These are phyloP conservation scores for Ascobolus immersus DNA, from an alignment of 495 filamentous ascomycete genomes.

Conservation along the genomic window DNA sequence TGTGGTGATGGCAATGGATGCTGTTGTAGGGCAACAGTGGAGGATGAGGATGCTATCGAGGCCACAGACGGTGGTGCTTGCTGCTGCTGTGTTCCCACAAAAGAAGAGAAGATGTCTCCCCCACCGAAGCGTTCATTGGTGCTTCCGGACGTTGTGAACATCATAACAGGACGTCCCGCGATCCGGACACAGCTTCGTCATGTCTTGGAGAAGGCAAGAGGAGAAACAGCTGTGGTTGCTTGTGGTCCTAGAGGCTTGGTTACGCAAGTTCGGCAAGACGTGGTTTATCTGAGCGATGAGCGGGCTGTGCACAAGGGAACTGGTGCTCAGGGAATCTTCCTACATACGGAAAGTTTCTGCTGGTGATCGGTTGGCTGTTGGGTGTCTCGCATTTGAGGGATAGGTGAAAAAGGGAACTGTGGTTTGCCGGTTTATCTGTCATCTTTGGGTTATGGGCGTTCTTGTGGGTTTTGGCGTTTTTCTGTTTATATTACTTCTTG, in stretches of 20 bases:
- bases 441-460: too few species aligned
- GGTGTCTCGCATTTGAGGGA: too few species aligned
- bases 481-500: too few species aligned
- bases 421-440: too few species aligned
- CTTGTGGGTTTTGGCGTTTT: too few species aligned
- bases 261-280: conserved; percentile 35
- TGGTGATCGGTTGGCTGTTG: too few species aligned
- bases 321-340: conserved; percentile 45
- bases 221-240: conserved; percentile 62
- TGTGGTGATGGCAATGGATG: conserved; percentile 19
- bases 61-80: conserved; percentile 7
- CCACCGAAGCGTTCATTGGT: not conserved
- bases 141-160: conserved; percentile 4
- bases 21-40: conserved; percentile 27
- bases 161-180: conserved; percentile 18
- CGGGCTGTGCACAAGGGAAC: conserved; percentile 76
- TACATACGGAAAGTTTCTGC: conserved; percentile 13
- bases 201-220: conserved; percentile 43
- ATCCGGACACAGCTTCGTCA: conserved; percentile 24
- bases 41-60: conserved; percentile 22
- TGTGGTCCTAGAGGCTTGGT: conserved; percentile 50
- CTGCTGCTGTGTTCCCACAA: not conserved
- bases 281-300: conserved; percentile 54
- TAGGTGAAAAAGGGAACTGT: too few species aligned
- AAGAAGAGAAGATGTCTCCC: not conserved